A percentile compares a stretch with the other conserved stretches of the same genome.
phyloP scores from a whole-genome alignment of 2,329 filamentous ascomycete genomes.

The Penicillium capsulatum region DNA sequence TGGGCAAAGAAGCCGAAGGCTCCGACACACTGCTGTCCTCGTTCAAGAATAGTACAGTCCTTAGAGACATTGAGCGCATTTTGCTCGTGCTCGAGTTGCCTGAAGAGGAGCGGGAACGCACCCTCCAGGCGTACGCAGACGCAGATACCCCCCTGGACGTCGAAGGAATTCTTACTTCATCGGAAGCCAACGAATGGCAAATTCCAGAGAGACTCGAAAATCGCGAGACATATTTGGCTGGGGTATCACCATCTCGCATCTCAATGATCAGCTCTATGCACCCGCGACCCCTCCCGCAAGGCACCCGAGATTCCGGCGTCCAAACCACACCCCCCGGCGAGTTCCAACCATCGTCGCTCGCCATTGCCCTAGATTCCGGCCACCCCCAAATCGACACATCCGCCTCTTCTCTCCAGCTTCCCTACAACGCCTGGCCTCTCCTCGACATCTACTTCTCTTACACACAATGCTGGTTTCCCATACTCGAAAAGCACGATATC shows the following conservation, averaged over 20 bases:
- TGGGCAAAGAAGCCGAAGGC: conserved; percentile 43
- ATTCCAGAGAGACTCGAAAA: conserved; percentile 25
- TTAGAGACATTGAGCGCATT: conserved; percentile 59
- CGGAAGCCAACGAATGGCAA: conserved; percentile 34
- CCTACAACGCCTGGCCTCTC: conserved; percentile 50
- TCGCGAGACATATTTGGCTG: conserved; percentile 18
- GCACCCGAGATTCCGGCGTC: conserved; percentile 25
- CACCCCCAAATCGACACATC: conserved; percentile 10
- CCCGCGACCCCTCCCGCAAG: conserved; percentile 7
- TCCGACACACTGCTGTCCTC: conserved; percentile 56
- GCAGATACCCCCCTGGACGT: conserved; percentile 27
- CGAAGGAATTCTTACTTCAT: conserved; percentile 29
- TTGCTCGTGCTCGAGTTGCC: conserved; percentile 46
- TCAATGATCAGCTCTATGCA: conserved; percentile 15
- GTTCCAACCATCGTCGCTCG: conserved; percentile 3
- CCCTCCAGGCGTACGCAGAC: conserved; percentile 20
- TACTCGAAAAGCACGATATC: conserved; percentile 63
- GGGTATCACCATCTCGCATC: conserved; percentile 26
- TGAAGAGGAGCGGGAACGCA: conserved; percentile 38
- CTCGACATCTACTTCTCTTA: conserved; percentile 72
- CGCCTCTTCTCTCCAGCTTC: conserved; percentile 46
- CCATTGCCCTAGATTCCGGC: conserved; percentile 2
- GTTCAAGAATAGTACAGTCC: conserved; percentile 61
- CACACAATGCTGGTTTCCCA: conserved; percentile 71
- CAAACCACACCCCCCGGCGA: conserved; percentile 20